Evolutionary conservation across 192 early-diverging fungal genomes (phyloP).

Genomic region (Coemansia reversa): DNA sequence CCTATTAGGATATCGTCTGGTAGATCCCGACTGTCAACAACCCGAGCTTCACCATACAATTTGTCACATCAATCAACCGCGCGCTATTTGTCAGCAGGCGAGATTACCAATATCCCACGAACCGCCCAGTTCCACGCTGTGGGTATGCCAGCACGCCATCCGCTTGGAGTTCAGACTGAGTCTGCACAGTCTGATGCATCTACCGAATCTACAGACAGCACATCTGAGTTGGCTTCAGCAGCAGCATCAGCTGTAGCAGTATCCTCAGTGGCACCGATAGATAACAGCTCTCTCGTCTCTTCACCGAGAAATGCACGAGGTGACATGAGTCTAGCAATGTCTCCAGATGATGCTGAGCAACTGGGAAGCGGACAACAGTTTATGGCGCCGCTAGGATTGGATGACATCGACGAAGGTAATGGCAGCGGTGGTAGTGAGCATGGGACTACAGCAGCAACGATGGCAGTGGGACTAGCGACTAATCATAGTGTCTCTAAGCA

Average conservation of each 20-base stretch:
- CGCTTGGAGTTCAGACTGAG: constrained; percentile 44
- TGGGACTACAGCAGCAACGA: not conserved
- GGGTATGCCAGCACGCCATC: constrained; percentile 49
- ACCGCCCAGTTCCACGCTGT: constrained; percentile 50
- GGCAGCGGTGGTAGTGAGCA: constrained; percentile 1
- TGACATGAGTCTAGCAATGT: constrained; percentile 2
- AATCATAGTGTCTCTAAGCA: constrained; percentile 4
- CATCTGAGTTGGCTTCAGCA: constrained; percentile 10
- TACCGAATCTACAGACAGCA: constrained; percentile 30
- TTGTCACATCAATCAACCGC: constrained; percentile 3
- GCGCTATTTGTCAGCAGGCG: constrained; percentile 17
- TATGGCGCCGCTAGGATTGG: constrained; percentile 21
- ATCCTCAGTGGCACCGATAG: not conserved
- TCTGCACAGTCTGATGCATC: constrained; percentile 37
- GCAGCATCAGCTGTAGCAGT: constrained; percentile 2
- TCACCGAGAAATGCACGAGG: constrained; percentile 10
- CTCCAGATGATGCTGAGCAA: constrained; percentile 14
- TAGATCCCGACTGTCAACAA: constrained; percentile 16
- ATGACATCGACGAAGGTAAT: constrained; percentile 4
- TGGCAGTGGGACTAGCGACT: constrained; percentile 5
- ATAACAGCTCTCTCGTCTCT: constrained; percentile 2
- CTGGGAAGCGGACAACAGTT: constrained; percentile 9
- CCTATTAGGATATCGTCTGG: constrained; percentile 14
- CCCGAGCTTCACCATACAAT: constrained; percentile 29
- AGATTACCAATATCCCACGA: constrained; percentile 43